Base-by-base conservation (phyloP, 768 basidiomycete species). In the Termitomyces sp. region DNA sequence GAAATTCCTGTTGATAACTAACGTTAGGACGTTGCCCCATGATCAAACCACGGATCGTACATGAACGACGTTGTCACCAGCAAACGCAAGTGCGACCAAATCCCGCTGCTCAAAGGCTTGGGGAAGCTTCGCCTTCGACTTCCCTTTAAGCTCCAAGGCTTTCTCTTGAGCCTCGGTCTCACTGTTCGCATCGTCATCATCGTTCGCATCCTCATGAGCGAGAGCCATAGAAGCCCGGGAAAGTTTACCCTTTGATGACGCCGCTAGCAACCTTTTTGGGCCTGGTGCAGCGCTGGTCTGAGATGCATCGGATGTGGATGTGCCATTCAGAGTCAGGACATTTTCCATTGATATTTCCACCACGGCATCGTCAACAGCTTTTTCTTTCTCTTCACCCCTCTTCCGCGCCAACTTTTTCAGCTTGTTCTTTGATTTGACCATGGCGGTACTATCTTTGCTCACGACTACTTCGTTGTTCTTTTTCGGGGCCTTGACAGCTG, bases 61-160 rank as follows among this genome's bases (percentile, higher is more conserved):
- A 73, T 90, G 86, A 6, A 97, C 86, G 34, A 98, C 96, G 63
- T 98, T 93, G 71, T 99, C 97, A 2, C 94, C 95, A 1, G 95
- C 96, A 75, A 99, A 99, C 0, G 97, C 97, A 56, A 86, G 85
- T 1, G 95, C 91, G 13, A 99, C 95, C 13, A 98, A 78, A 63
- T 98, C 94, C 41, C 92, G 81, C 71, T 98, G 96, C 69, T 91
- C 80, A 73, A 98, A 94, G 0, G 91, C 89, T 54, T 80, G 82
- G 0, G 83, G 69, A 24, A 75, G 76, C 63, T 67, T 76, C 54
- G 54, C 73, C 69, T 78, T 84, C 57, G 69, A 76, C 67, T 80
- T 86, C 45, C 71, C 67, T 63, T 75, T 83, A 55, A 63, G 55
- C 53, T 71, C 69, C 1, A 80, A 65, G 0, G 67, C 67, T 46